Percentiles rank a stretch among this genome's conserved stretches.
These are phyloP conservation scores for Colletotrichum sp. DNA, from an alignment of 2,329 filamentous ascomycete genomes.

Conservation along the genomic window DNA sequence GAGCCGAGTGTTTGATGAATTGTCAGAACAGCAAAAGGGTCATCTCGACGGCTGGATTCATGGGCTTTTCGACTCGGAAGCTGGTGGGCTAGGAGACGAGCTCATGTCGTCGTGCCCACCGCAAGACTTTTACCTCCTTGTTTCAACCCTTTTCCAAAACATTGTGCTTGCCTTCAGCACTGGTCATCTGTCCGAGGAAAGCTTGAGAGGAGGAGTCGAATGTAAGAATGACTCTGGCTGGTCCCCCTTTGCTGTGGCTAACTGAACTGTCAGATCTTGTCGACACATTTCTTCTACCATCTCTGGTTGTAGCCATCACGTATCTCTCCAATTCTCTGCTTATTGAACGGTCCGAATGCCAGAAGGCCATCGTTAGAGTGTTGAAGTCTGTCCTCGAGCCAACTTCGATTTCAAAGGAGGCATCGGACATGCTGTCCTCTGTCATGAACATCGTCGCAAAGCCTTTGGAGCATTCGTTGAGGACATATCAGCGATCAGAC, in stretches of 20 bases:
- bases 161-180: conserved; percentile 74
- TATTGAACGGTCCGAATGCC: conserved; percentile 66
- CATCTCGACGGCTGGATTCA: conserved; percentile 78
- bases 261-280: conserved; percentile 63
- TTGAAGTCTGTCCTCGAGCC: conserved; percentile 76
- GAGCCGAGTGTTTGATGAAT: conserved; percentile 60
- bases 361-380: conserved; percentile 73
- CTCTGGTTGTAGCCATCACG: conserved; percentile 73
- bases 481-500: conserved; percentile 69
- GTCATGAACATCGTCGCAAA: conserved; percentile 76
- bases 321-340: conserved; percentile 76
- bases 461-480: conserved; percentile 70
- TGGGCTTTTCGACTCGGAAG: conserved; percentile 77
- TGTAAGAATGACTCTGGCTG: conserved; percentile 54
- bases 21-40: conserved; percentile 67
- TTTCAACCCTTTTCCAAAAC: conserved; percentile 78
- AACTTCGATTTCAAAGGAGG: conserved; percentile 73
- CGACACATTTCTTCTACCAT: conserved; percentile 81
- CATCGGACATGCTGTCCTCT: conserved; percentile 71
- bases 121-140: conserved; percentile 81
- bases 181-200: conserved; percentile 70
- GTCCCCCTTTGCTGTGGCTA: conserved; percentile 14
- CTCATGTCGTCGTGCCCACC: conserved; percentile 83
- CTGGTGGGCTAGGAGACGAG: conserved; percentile 77
- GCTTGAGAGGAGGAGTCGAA: conserved; percentile 76